A percentile compares a stretch with the other conserved stretches of the same genome.
These are phyloP conservation scores for Sporopachydermia lactativora DNA, from an alignment of 805 yeast genomes.

Conservation along the genomic window DNA sequence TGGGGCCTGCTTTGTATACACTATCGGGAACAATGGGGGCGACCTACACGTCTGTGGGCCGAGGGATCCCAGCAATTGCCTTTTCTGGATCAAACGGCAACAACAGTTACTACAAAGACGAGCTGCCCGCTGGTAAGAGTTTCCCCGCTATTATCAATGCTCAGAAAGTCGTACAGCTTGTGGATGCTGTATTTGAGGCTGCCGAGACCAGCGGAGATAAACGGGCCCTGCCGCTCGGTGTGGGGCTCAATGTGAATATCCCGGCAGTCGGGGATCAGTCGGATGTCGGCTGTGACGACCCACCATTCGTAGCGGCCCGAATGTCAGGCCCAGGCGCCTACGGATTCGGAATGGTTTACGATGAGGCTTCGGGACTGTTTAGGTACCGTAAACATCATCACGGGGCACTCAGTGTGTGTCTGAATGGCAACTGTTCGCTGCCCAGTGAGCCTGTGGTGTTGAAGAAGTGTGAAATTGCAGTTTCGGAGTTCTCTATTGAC, in stretches of 20 bases:
- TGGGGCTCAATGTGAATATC: constrained; percentile 34
- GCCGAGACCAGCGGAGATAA: constrained; percentile 10
- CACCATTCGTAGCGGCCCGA: constrained; percentile 31
- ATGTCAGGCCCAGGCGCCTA: constrained; percentile 23
- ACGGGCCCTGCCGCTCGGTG: constrained; percentile 27
- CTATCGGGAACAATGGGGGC: constrained; percentile 41
- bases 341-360: not conserved
- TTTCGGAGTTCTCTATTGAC: not conserved
- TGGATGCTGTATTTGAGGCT: not conserved
- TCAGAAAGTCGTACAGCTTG: not conserved
- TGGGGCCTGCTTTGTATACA: constrained; percentile 28
- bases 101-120: constrained; percentile 8
- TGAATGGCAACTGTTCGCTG: constrained; percentile 1
- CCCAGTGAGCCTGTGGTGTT: not conserved
- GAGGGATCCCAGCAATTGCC: constrained; percentile 28
- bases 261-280: constrained; percentile 31
- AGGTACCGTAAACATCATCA: not conserved
- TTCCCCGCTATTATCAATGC: constrained; percentile 1
- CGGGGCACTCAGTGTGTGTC: not conserved
- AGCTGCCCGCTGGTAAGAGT: not conserved
- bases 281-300: constrained; percentile 23
- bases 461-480: not conserved
- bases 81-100: constrained; percentile 27
- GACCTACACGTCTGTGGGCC: constrained; percentile 25
- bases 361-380: not conserved